Base-by-base conservation (phyloP, 73 alveolate genomes). In the Paramecium sexaurelia region DNA sequence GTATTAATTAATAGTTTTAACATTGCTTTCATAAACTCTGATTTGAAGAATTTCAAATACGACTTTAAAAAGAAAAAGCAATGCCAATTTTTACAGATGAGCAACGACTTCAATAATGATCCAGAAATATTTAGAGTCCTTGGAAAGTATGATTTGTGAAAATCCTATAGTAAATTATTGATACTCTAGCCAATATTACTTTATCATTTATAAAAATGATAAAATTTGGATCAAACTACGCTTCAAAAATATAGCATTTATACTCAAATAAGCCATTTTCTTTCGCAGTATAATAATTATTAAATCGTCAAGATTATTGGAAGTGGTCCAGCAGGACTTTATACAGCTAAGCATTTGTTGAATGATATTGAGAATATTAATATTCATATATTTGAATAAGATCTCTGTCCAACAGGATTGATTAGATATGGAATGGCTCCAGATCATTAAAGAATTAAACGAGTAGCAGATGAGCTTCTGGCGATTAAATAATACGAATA, bases 351-450 rank as follows among this genome's bases (percentile, higher is more conserved):
- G 68, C 73, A 87, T 45, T 32, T 96, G 1, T 71, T 94, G 8
- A 82, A 82, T 24, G 71, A 71, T 57, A 57, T 91, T 29, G 92
- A 73, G 10, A 89, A 96, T 43, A 91, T 95, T 36, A 67, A 93
- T 84, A 95, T 96, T n/a, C 96, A 96, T 84, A 84, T 96, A n/a
- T 93, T 94, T 75, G 99, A 96, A 43, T 85, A 92, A 17, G 84
- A 73, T 17, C 97, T 97, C 2, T 94, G 92, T 71, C 99, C 99
- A 4, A 95, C 67, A 66, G 99, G 99, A 20, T 92, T 96, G 29
- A 94, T 96, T 24, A 88, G 99, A 68, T 95, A 96, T 51, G 99
- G 99, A 11, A 96, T 95, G 35, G 99, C 99, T 22, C 99, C 99
- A 15, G 99, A 96, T 85, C 98, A 95, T 75, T 83, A 85, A 22